phyloP scores from a whole-genome alignment of 768 basidiomycete genomes.

The Fomitopsis serialis region DNA sequence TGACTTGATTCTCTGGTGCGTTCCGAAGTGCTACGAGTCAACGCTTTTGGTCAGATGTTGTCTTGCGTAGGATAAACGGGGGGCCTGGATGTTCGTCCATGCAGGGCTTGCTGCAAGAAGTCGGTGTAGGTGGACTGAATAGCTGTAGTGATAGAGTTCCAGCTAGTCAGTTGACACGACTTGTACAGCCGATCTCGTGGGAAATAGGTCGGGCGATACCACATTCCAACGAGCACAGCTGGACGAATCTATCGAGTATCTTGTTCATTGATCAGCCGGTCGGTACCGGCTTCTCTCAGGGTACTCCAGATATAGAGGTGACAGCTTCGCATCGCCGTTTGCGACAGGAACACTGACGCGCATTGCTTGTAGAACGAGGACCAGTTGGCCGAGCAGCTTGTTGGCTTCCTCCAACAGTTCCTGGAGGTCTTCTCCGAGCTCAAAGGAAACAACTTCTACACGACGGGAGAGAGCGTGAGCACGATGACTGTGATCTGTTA shows the following conservation, averaged over 20 bases:
- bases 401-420: conserved; percentile 71
- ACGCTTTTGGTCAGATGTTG: neutral
- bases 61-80: conserved; percentile 28
- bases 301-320: conserved; percentile 49
- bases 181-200: conserved; percentile 50
- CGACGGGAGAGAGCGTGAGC: conserved; percentile 72
- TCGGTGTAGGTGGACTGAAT: conserved; percentile 56
- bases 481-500: neutral
- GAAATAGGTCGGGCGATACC: conserved; percentile 60
- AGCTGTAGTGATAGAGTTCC: conserved; percentile 6
- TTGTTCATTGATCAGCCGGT: conserved; percentile 78
- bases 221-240: conserved; percentile 60
- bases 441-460: conserved; percentile 65
- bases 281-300: conserved; percentile 75
- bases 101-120: conserved; percentile 68
- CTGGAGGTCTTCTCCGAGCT: conserved; percentile 69
- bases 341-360: too few relatives aligned
- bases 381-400: conserved; percentile 49
- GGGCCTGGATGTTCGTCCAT: conserved; percentile 76
- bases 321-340: neutral
- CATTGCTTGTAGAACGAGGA: conserved; percentile 36
- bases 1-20: conserved; percentile 75
- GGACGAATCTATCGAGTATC: conserved; percentile 75
- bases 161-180: neutral
- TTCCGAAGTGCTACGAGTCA: too few relatives aligned